Evolutionary conservation across 179 eudicot genomes (phyloP).

Genomic region (Heliamphora pulchella): DNA sequence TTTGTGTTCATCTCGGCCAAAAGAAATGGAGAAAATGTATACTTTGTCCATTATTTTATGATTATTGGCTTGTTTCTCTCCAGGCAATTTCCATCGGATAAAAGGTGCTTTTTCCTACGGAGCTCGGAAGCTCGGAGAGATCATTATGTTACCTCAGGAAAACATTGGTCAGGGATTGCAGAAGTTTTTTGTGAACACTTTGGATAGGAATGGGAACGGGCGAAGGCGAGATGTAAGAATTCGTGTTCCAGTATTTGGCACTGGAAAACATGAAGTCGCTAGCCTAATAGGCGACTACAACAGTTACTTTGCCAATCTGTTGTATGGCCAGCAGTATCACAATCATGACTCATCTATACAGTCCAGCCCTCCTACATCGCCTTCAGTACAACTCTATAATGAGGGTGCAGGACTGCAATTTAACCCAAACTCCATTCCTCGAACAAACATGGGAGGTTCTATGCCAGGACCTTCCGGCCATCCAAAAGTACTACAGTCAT

Average conservation of each 20-base stretch:
- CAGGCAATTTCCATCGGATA: conserved; percentile 40
- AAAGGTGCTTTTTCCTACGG: conserved; percentile 35
- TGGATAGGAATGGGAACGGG: conserved; percentile 29
- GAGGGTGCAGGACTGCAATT: too few species aligned
- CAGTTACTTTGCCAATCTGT: conserved; percentile 25
- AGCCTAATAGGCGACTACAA: conserved; percentile 17
- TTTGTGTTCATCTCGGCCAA: neutral
- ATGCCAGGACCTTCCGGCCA: neutral
- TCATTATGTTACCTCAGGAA: conserved; percentile 25
- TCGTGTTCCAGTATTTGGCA: conserved; percentile 25
- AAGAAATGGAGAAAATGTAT: neutral
- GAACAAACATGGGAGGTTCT: neutral
- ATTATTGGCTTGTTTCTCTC: neutral
- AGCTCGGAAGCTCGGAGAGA: conserved; percentile 24
- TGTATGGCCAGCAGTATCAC: conserved; percentile 28
- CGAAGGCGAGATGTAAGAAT: conserved; percentile 28
- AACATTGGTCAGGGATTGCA: conserved; percentile 26
- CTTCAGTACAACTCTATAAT: too few species aligned
- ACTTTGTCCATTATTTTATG: neutral
- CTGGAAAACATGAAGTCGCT: conserved; percentile 16
- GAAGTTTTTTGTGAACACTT: conserved; percentile 32
- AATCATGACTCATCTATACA: conserved; percentile 24
- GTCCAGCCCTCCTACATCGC: conserved; percentile 8
- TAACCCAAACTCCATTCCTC: conserved; percentile 20
- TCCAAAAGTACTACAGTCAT: neutral